phyloP scores from a whole-genome alignment of 2,329 filamentous ascomycete species.

The Curvularia sp. region DNA sequence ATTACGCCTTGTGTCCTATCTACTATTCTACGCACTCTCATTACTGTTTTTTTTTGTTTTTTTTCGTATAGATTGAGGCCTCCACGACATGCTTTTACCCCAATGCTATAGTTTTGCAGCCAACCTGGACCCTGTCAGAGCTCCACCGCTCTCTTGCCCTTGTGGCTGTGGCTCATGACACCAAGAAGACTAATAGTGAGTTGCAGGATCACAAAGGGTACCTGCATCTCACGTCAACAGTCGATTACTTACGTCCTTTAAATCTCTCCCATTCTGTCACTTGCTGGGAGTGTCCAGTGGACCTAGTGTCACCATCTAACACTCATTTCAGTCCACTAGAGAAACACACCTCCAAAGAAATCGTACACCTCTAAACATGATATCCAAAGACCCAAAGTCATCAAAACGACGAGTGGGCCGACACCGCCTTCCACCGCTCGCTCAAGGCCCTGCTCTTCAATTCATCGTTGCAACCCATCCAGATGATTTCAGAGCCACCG shows the following conservation, averaged over 20 bases:
- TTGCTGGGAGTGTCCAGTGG: conserved; percentile 10
- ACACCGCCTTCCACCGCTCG: conserved; percentile 43
- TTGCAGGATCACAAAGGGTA: conserved; percentile 14
- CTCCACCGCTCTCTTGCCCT: conserved; percentile 7
- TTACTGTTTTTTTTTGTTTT: conserved; percentile 17
- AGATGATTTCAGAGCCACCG: conserved; percentile 41
- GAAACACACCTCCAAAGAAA: neutral
- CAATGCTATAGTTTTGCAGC: neutral
- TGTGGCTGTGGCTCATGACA: conserved; percentile 24
- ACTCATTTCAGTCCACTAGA: neutral
- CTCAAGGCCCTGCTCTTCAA: conserved; percentile 42
- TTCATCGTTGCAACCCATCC: conserved; percentile 48
- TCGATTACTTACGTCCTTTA: conserved; percentile 6
- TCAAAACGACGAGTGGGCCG: conserved; percentile 40
- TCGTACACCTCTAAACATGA: conserved; percentile 21
- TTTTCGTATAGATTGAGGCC: too few relatives aligned
- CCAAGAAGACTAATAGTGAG: conserved; percentile 10
- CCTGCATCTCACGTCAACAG: conserved; percentile 21
- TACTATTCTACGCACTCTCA: conserved; percentile 7
- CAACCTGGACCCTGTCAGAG: conserved; percentile 4
- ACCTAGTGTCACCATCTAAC: conserved; percentile 1
- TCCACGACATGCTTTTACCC: conserved; percentile 3
- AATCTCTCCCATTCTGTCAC: conserved; percentile 1
- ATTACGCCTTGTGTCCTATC: neutral
- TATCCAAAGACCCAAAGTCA: conserved; percentile 30